phyloP scores from a whole-genome alignment of 2,329 filamentous ascomycete species.

The Pseudogymnoascus sp. region DNA sequence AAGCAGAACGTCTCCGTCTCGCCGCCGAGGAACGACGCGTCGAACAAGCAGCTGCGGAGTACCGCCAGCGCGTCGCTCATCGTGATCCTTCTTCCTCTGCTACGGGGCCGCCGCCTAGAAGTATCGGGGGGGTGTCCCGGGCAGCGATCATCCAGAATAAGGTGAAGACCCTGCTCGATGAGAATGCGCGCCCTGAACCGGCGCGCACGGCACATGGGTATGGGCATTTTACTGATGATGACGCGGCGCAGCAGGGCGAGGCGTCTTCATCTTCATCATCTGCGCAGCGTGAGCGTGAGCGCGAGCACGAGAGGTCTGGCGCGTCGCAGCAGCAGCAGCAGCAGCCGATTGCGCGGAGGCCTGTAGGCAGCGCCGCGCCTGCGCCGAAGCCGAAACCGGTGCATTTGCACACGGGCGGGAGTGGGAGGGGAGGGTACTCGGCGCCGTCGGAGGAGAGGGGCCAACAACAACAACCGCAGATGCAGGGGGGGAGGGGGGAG shows the following conservation, averaged over 20 bases:
- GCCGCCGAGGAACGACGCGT: conserved; percentile 86
- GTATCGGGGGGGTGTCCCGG: conserved; percentile 49
- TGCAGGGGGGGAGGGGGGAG: neutral
- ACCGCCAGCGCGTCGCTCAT: conserved; percentile 64
- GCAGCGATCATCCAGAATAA: conserved; percentile 86
- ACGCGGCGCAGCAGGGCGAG: conserved; percentile 23
- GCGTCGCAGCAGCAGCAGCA: conserved; percentile 20
- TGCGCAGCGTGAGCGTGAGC: conserved; percentile 14
- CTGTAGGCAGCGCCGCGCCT: conserved; percentile 29
- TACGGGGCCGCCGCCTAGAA: conserved; percentile 39
- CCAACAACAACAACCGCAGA: neutral
- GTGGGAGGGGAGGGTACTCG: conserved; percentile 19
- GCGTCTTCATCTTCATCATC: conserved; percentile 1
- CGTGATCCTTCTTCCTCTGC: conserved; percentile 41
- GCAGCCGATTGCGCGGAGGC: conserved; percentile 36
- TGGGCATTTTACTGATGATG: conserved; percentile 67
- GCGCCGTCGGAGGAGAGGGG: conserved; percentile 12
- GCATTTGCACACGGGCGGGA: conserved; percentile 49
- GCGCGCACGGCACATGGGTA: conserved; percentile 78
- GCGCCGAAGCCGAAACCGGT: conserved; percentile 43
- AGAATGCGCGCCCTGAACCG: conserved; percentile 55
- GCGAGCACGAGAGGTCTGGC: conserved; percentile 13
- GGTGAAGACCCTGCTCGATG: conserved; percentile 75
- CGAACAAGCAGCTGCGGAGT: conserved; percentile 79
- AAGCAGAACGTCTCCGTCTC: conserved; percentile 73